Evolutionary conservation across 257 asterid genomes (phyloP), one percentile per base, ranked within the genome.

Genomic region (Rhazya stricta): DNA sequence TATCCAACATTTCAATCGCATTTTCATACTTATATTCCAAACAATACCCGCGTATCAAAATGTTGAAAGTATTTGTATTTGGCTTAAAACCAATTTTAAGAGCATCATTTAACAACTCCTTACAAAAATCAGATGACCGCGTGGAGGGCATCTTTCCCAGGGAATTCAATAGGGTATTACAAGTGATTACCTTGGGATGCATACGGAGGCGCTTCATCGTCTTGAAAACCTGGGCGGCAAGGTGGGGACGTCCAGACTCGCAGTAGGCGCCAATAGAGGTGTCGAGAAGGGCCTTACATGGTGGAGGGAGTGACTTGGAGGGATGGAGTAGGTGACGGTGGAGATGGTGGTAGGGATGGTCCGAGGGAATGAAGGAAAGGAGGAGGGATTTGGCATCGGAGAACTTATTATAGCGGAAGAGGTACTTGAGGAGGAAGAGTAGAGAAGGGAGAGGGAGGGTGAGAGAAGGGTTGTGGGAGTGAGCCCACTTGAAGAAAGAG

Each of bases 261-360:
- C 93, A 90, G 76, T 93, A 93, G 5, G 94, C 89, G 30, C 79
- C 75, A 34, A 93, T 84, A 71, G 87, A 81, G 45, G 91, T 91
- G 84, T 89, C 81, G 2, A 91, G 54, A 6, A 93, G 88, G 54
- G 84, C 84, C 18, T 75, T 80, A 10, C 88, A 74, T 5, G 98
- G 98, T 3, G 82, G 84, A 18, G 93, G 91, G 23, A 80, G 87
- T 9, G 85, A 74, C 11, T 78, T 83, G 5, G 84, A 41, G 4
- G 96, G 97, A 81, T 81, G 88, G 79, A 93, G 93, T 74, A 93
- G 95, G 81, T 88, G 86, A 65, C 83, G 87, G 83, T 91, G 98
- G 76, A 91, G 96, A 32, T 57, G 82, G 81, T 89, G 97, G 46
- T 76, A 75, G 18, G 96, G 98, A 72, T 88, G 92, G 62, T 93